Evolutionary conservation across 2,329 filamentous ascomycete genomes (phyloP).

Genomic region (Torrubiellomyces zombiae): DNA sequence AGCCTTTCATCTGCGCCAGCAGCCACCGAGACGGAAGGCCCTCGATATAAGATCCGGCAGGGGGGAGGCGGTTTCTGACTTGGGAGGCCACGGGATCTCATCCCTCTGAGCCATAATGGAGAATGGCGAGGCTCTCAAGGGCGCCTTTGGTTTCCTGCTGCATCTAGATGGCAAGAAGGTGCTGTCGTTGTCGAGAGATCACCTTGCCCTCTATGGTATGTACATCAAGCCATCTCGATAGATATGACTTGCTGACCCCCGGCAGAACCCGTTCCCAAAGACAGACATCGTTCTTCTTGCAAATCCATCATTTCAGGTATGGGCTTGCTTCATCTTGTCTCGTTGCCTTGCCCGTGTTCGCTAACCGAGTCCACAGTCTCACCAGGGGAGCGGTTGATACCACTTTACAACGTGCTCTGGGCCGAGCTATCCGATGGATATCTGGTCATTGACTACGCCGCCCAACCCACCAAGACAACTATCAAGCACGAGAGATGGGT

Average conservation of each 20-base stretch:
- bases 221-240: neutral
- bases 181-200: slow-evolving; percentile 11
- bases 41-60: no score
- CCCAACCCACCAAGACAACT: slow-evolving; percentile 37
- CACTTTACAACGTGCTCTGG: slow-evolving; percentile 75
- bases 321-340: no score
- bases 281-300: slow-evolving; percentile 4
- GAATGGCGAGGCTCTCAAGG: slow-evolving; percentile 2
- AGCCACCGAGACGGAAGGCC: no score
- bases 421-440: slow-evolving; percentile 44
- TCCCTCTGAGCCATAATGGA: slow-evolving; percentile 8
- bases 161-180: slow-evolving; percentile 14
- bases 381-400: slow-evolving; percentile 29
- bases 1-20: no score
- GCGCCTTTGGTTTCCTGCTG: slow-evolving; percentile 11
- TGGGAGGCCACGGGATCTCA: no score
- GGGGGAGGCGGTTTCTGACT: no score
- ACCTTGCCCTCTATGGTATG: slow-evolving; percentile 19
- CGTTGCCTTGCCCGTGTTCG: no score
- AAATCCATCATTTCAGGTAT: slow-evolving; percentile 4
- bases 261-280: slow-evolving; percentile 3
- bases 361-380: slow-evolving; percentile 8
- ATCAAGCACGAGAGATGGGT: slow-evolving; percentile 44
- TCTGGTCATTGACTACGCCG: slow-evolving; percentile 58
- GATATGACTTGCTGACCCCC: slow-evolving; percentile 1